These are phyloP conservation scores for Agarophyton chilense DNA, from an alignment of 23 red algal genomes.

Conservation along the genomic window DNA sequence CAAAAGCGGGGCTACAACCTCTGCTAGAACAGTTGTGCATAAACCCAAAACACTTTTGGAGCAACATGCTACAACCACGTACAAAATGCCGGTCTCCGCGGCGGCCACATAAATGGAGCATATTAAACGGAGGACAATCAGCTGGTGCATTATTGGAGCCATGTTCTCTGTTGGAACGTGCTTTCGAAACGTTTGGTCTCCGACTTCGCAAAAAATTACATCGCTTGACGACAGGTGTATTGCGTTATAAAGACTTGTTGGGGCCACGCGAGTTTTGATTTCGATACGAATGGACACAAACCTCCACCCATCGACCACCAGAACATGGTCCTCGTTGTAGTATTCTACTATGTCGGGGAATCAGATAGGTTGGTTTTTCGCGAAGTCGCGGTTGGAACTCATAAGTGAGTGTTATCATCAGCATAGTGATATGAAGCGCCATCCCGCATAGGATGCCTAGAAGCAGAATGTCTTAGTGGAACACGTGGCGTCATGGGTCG, in stretches of 20 bases:
- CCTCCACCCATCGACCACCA: too few species aligned
- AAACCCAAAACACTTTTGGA: background rate
- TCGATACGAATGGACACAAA: too few species aligned
- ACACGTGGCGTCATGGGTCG: too few species aligned
- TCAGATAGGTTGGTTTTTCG: too few species aligned
- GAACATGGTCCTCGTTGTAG: too few species aligned
- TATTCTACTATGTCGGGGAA: too few species aligned
- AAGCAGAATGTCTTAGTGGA: too few species aligned
- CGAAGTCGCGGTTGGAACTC: too few species aligned
- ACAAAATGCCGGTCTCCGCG: slow-evolving; percentile 13
- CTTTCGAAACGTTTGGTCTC: background rate
- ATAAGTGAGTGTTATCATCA: too few species aligned
- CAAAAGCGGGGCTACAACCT: background rate
- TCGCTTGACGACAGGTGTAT: background rate
- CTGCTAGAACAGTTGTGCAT: background rate
- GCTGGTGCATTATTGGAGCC: background rate
- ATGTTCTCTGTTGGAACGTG: background rate
- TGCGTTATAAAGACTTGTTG: background rate
- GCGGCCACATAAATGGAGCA: slow-evolving; percentile 3
- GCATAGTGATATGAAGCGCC: too few species aligned
- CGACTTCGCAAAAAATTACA: background rate
- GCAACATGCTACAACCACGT: background rate
- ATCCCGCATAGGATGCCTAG: too few species aligned
- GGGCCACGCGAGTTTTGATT: background rate
- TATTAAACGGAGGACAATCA: background rate